Percentiles rank a stretch among this genome's conserved stretches.
These are phyloP conservation scores for Sarocladium strictum DNA, from an alignment of 2,329 filamentous ascomycete genomes.

Conservation along the genomic window DNA sequence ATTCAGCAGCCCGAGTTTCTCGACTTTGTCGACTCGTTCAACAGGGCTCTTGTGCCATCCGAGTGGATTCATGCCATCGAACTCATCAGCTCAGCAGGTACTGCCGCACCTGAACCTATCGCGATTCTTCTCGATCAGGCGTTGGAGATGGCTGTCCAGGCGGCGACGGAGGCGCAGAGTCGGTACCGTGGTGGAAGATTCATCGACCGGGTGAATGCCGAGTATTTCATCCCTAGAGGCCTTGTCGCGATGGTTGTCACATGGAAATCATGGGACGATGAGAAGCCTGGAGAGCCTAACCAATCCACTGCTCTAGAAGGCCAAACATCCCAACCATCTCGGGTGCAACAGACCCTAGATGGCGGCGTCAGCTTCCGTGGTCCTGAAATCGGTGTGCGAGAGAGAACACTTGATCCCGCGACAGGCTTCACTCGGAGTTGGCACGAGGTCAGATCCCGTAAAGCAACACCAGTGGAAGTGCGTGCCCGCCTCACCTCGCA, in stretches of 20 bases:
- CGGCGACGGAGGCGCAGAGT: constrained; percentile 33
- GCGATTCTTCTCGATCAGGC: constrained; percentile 36
- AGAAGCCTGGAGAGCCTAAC: not conserved
- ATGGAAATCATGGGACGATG: constrained; percentile 27
- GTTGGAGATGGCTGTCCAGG: constrained; percentile 34
- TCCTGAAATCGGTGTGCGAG: not conserved
- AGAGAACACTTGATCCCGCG: not conserved
- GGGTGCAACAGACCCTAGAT: not conserved
- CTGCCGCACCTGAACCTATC: constrained; percentile 32
- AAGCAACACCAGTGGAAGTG: not conserved
- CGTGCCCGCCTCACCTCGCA: not conserved
- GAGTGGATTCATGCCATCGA: constrained; percentile 35
- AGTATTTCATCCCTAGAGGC: constrained; percentile 51
- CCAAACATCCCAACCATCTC: not conserved
- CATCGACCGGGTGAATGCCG: constrained; percentile 48
- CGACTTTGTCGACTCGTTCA: constrained; percentile 40
- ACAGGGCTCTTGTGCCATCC: constrained; percentile 30
- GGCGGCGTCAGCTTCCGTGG: not conserved
- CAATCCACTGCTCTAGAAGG: not conserved
- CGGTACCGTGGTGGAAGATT: constrained; percentile 43
- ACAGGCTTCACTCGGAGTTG: not conserved
- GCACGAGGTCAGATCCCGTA: not conserved
- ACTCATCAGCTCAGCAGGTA: constrained; percentile 30
- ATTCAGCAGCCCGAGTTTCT: constrained; percentile 44
- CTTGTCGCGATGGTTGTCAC: constrained; percentile 46